phyloP scores from a whole-genome alignment of 202 grass and related monocot genomes.

The Brachypodium distachyon region DNA sequence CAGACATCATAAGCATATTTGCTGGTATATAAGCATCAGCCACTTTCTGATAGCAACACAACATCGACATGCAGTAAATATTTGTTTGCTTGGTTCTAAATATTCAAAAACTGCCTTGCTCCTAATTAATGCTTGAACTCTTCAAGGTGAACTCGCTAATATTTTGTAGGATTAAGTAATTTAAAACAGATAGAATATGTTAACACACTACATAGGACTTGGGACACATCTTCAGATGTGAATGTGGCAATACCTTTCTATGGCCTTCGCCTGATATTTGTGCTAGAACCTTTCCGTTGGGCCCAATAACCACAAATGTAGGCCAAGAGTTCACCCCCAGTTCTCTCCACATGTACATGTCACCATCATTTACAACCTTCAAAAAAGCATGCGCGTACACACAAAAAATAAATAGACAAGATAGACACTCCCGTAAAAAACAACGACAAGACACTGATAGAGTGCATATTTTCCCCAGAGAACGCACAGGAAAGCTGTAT shows the following conservation, averaged over 20 bases:
- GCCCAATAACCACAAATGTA: constrained; percentile 82
- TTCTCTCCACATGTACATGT: constrained; percentile 96
- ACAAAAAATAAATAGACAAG: not conserved
- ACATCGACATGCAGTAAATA: not conserved
- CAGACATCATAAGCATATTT: not conserved
- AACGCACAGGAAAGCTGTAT: not conserved
- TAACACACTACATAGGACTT: not conserved
- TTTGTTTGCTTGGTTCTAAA: not conserved
- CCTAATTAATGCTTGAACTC: not conserved
- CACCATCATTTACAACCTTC: constrained; percentile 89
- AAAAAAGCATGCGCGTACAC: not conserved
- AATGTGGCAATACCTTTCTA: constrained; percentile 65
- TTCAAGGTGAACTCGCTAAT: not conserved
- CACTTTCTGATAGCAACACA: not conserved
- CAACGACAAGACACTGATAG: not conserved
- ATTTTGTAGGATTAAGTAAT: not conserved
- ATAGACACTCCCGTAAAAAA: not conserved
- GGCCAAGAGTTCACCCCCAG: constrained; percentile 94
- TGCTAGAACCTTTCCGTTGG: constrained; percentile 84
- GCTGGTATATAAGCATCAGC: not conserved
- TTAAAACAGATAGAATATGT: not conserved
- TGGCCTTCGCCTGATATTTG: constrained; percentile 87
- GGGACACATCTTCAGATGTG: not conserved
- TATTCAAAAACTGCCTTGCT: not conserved
- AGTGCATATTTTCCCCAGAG: no score